Evolutionary conservation across 1,284 basidiomycete species (phyloP).

Genomic region (Ceratobasidium theobromae): DNA sequence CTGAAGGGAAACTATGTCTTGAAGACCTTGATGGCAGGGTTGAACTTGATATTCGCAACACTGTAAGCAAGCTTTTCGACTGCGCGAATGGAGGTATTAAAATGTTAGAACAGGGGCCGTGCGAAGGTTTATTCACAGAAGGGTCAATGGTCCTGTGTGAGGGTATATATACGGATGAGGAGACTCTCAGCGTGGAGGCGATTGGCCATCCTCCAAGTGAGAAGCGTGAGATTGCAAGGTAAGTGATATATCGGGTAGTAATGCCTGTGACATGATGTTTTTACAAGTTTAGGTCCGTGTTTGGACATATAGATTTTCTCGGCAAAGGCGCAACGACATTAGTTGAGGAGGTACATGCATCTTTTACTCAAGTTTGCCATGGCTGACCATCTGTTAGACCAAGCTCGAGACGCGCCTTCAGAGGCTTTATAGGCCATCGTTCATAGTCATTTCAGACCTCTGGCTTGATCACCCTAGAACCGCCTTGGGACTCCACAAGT

Average conservation of each 20-base stretch:
- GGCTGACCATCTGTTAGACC: slow-evolving; percentile 46
- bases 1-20: slow-evolving; percentile 86
- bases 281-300: slow-evolving; percentile 64
- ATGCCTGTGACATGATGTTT: slow-evolving; percentile 17
- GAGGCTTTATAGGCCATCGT: slow-evolving; percentile 60
- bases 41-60: slow-evolving; percentile 82
- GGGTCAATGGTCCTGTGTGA: slow-evolving; percentile 94
- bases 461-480: slow-evolving; percentile 91
- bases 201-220: slow-evolving; percentile 98
- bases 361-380: slow-evolving; percentile 1
- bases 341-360: slow-evolving; percentile 79
- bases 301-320: slow-evolving; percentile 93
- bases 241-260: slow-evolving; percentile 37
- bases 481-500: slow-evolving; percentile 72
- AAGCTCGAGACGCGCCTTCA: slow-evolving; percentile 59
- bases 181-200: slow-evolving; percentile 84
- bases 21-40: slow-evolving; percentile 95
- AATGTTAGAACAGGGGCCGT: slow-evolving; percentile 67
- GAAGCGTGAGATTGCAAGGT: slow-evolving; percentile 78
- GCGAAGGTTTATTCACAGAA: slow-evolving; percentile 96
- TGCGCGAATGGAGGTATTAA: not conserved
- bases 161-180: slow-evolving; percentile 94
- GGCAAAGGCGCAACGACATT: slow-evolving; percentile 89
- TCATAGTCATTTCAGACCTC: slow-evolving; percentile 94
- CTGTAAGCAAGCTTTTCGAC: slow-evolving; percentile 55